Evolutionary conservation across 345 rosid species (phyloP).

Genomic region (Melastoma malabathricum): DNA sequence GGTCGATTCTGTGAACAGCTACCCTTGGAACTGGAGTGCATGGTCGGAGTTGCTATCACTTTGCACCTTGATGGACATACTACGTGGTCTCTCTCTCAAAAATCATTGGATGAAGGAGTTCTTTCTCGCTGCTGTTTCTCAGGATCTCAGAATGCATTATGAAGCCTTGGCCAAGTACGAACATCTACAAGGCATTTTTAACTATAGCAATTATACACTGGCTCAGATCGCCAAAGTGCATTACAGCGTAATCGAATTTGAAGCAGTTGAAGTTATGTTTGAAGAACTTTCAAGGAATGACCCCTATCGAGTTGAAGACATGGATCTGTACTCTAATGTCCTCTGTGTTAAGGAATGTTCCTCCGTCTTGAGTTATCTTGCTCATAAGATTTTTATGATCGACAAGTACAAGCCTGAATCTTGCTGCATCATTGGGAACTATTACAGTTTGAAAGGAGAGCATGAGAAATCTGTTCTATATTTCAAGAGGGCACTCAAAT

Average conservation of each 20-base stretch:
- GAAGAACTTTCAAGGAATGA: conserved; percentile 80
- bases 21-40: conserved; percentile 99
- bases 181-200: conserved; percentile 54
- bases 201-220: conserved; percentile 74
- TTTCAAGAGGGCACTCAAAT: conserved; percentile 89
- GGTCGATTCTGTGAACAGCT: conserved; percentile 81
- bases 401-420: conserved; percentile 97
- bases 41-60: conserved; percentile 87
- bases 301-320: conserved; percentile 84
- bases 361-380: conserved; percentile 81
- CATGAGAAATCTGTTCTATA: conserved; percentile 90
- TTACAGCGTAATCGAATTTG: conserved; percentile 89
- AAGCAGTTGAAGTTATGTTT: conserved; percentile 86
- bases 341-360: conserved; percentile 87
- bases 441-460: conserved; percentile 91
- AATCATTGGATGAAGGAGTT: conserved; percentile 98
- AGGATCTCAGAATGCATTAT: conserved; percentile 79
- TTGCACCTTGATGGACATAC: conserved; percentile 54
- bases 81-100: conserved; percentile 58
- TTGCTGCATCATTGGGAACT: conserved; percentile 90
- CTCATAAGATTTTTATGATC: conserved; percentile 72
- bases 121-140: conserved; percentile 75
- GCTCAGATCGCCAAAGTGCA: conserved; percentile 90
- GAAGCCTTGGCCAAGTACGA: conserved; percentile 72
- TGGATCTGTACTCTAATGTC: conserved; percentile 95